Conservation (phyloP, 2,329 filamentous ascomycete genomes). For the Pseudogymnoascus sp. region DNA sequence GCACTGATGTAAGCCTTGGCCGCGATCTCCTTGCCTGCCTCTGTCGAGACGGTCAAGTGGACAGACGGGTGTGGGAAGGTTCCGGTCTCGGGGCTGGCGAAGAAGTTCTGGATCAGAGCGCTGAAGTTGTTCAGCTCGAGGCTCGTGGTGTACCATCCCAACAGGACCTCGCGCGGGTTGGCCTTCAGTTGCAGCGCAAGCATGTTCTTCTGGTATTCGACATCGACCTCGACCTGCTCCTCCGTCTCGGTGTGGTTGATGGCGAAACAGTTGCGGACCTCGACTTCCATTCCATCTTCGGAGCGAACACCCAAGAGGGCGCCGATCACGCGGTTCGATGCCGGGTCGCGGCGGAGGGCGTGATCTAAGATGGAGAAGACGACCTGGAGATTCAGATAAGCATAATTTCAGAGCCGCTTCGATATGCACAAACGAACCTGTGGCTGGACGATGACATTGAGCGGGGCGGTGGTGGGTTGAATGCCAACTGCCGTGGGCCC, state of each 20-base stretch:
- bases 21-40: conserved; percentile 80
- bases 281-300: conserved; percentile 94
- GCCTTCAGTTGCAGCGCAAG: conserved; percentile 88
- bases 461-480: conserved; percentile 79
- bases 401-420: not conserved
- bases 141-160: conserved; percentile 98
- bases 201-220: conserved; percentile 99
- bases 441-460: conserved; percentile 90
- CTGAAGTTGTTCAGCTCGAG: conserved; percentile 97
- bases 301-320: conserved; percentile 87
- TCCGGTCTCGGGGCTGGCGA: conserved; percentile 90
- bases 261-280: conserved; percentile 93
- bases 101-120: conserved; percentile 99
- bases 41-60: conserved; percentile 88
- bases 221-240: conserved; percentile 98
- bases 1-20: conserved; percentile 92
- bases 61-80: conserved; percentile 97
- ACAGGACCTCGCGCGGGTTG: conserved; percentile 83
- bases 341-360: conserved; percentile 75
- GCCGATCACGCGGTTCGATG: conserved; percentile 93
- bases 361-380: conserved; percentile 82
- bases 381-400: conserved; percentile 41
- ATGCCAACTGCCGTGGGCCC: conserved; percentile 72
- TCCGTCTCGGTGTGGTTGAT: conserved; percentile 97
- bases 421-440: conserved; percentile 54